A percentile compares a stretch with the other conserved stretches of the same genome.
phyloP scores from a whole-genome alignment of 164 flowering plant genomes.

The Tinospora cordifolia region DNA sequence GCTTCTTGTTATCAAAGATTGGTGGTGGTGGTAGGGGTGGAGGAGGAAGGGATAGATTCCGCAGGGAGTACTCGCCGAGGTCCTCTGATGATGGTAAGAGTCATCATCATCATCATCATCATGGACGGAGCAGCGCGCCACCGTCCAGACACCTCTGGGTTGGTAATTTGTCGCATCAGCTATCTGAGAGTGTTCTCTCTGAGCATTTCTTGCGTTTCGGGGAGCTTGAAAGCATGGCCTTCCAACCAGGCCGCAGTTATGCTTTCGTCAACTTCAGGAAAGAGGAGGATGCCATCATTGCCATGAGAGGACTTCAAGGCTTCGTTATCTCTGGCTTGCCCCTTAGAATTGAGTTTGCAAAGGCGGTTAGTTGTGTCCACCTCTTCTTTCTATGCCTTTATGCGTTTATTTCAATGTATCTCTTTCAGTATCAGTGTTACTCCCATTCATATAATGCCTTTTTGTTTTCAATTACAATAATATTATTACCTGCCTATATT shows the following conservation, averaged over 20 bases:
- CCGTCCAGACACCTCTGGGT: slow-evolving; percentile 92
- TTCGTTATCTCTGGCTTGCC: slow-evolving; percentile 59
- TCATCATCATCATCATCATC: neutral
- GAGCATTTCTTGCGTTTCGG: slow-evolving; percentile 62
- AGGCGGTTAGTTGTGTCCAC: slow-evolving; percentile 83
- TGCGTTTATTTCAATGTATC: slow-evolving; percentile 2
- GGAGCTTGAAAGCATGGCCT: slow-evolving; percentile 62
- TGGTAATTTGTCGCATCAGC: slow-evolving; percentile 57
- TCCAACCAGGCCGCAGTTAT: slow-evolving; percentile 75
- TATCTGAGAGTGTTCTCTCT: slow-evolving; percentile 36
- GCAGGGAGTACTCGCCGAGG: neutral
- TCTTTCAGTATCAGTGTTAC: neutral
- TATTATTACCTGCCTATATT: too few relatives aligned
- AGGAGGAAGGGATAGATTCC: neutral
- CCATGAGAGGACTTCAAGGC: slow-evolving; percentile 66
- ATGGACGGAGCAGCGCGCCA: slow-evolving; percentile 24
- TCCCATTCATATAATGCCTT: neutral
- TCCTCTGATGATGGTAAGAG: neutral
- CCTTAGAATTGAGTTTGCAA: slow-evolving; percentile 82
- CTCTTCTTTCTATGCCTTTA: slow-evolving; percentile 8
- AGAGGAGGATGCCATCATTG: slow-evolving; percentile 68
- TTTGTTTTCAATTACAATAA: too few relatives aligned
- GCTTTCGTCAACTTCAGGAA: slow-evolving; percentile 65
- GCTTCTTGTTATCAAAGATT: neutral
- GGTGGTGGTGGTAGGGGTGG: neutral